A percentile compares a stretch with the other conserved stretches of the same genome.
These are phyloP conservation scores for Pachysandra terminalis DNA, from an alignment of 164 flowering plant genomes.

Conservation along the genomic window DNA sequence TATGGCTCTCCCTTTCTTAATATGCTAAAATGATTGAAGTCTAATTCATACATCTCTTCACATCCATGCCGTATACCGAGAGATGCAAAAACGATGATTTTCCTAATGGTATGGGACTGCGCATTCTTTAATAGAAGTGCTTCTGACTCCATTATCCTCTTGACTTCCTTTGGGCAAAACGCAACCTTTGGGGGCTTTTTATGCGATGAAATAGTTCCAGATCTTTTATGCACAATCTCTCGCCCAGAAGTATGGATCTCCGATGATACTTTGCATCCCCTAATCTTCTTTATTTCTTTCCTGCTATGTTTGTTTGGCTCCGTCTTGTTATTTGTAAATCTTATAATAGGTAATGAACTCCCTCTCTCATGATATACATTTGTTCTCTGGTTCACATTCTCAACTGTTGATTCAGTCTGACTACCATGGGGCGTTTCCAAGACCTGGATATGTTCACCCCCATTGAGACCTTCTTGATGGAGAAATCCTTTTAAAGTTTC, in stretches of 20 bases:
- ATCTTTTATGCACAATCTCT: slow-evolving; percentile 17
- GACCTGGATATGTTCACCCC: background rate
- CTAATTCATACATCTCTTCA: slow-evolving; percentile 59
- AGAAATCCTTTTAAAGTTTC: slow-evolving; percentile 12
- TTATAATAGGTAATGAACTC: slow-evolving; percentile 1
- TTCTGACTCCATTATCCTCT: slow-evolving; percentile 39
- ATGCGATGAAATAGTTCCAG: slow-evolving; percentile 15
- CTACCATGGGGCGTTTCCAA: background rate
- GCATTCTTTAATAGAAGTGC: slow-evolving; percentile 38
- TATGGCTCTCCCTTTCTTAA: slow-evolving; percentile 51
- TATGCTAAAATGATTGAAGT: slow-evolving; percentile 52
- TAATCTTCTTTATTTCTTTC: slow-evolving; percentile 17
- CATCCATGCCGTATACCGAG: slow-evolving; percentile 62
- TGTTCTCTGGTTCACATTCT: slow-evolving; percentile 15
- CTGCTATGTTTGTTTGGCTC: slow-evolving; percentile 11
- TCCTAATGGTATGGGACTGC: slow-evolving; percentile 55
- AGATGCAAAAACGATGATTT: slow-evolving; percentile 56
- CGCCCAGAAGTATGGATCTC: slow-evolving; percentile 15
- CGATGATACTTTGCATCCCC: slow-evolving; percentile 11
- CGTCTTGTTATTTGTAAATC: background rate
- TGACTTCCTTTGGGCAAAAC: slow-evolving; percentile 56
- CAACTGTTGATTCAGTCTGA: slow-evolving; percentile 8
- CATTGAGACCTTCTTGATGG: slow-evolving; percentile 10
- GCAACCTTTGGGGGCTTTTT: slow-evolving; percentile 46
- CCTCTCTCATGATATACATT: slow-evolving; percentile 11